Conservation (phyloP, 768 basidiomycete species). For the Leccinum sublutescens region DNA sequence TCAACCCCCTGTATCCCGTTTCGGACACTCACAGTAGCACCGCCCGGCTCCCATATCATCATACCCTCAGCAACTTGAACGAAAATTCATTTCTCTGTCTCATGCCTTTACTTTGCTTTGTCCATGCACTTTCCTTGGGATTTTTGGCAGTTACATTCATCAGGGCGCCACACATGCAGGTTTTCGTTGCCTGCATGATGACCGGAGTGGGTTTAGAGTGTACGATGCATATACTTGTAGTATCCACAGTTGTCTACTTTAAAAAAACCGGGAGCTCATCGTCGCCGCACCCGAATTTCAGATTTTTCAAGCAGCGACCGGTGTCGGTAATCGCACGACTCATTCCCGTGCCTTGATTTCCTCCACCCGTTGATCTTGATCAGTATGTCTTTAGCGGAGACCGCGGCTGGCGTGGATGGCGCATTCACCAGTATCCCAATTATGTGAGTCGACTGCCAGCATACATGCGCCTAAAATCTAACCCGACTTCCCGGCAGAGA, state of each 20-base stretch:
- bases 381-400: slow-evolving; percentile 22
- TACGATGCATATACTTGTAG: not conserved
- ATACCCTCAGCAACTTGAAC: not conserved
- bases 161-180: slow-evolving; percentile 2
- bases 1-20: not conserved
- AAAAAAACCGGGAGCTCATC: not conserved
- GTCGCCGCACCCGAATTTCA: not conserved
- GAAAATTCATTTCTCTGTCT: not conserved
- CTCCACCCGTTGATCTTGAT: not conserved
- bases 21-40: not conserved
- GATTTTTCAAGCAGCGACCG: not conserved
- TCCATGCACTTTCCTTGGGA: not conserved
- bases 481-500: slow-evolving; percentile 14
- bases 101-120: not conserved
- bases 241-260: not conserved
- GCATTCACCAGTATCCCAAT: slow-evolving; percentile 27
- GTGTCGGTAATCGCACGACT: not conserved
- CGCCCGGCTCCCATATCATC: not conserved
- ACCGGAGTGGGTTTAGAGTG: not conserved
- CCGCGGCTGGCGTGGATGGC: slow-evolving; percentile 15
- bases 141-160: not conserved
- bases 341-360: not conserved
- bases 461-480: not conserved
- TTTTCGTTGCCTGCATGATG: not conserved
- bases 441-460: slow-evolving; percentile 19